Conservation (phyloP, 2,329 filamentous ascomycete genomes). For the Stemphylium vesicarium region DNA sequence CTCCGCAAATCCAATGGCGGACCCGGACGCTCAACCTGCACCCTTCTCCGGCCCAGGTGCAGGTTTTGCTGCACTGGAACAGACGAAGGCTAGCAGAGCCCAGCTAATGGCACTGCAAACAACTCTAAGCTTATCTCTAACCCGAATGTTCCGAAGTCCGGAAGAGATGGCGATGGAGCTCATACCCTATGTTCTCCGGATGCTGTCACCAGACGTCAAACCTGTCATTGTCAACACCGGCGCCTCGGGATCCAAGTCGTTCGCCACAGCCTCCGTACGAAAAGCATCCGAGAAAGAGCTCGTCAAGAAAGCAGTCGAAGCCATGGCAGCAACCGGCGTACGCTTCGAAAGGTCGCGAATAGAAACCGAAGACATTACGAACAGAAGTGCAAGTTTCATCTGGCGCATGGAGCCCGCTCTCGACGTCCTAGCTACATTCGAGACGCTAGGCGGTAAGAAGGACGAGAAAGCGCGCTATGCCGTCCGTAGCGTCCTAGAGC, state of each 20-base stretch:
- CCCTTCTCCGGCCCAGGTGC: constrained; percentile 85
- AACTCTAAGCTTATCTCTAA: constrained; percentile 72
- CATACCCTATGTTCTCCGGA: constrained; percentile 80
- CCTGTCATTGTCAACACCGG: constrained; percentile 80
- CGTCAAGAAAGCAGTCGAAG: constrained; percentile 77
- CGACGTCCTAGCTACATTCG: constrained; percentile 78
- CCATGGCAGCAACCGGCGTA: constrained; percentile 83
- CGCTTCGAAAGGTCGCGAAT: constrained; percentile 81
- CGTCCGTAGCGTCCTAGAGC: constrained; percentile 89
- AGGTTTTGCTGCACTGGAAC: constrained; percentile 81
- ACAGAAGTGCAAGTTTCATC: constrained; percentile 69
- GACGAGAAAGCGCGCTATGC: constrained; percentile 85
- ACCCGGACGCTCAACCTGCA: constrained; percentile 56
- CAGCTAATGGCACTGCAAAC: constrained; percentile 76
- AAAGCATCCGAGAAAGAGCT: constrained; percentile 84
- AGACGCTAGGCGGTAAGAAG: constrained; percentile 66
- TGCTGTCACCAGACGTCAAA: constrained; percentile 88
- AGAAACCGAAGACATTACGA: constrained; percentile 66
- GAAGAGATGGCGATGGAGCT: constrained; percentile 82
- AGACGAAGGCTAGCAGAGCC: constrained; percentile 77
- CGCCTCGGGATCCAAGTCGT: constrained; percentile 46
- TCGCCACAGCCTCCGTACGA: constrained; percentile 79
- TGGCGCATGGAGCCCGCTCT: constrained; percentile 94
- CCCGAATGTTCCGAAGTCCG: constrained; percentile 78
- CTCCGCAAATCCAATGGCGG: constrained; percentile 48